phyloP scores from a whole-genome alignment of 768 basidiomycete genomes.

The Butyriboletus loyo region DNA sequence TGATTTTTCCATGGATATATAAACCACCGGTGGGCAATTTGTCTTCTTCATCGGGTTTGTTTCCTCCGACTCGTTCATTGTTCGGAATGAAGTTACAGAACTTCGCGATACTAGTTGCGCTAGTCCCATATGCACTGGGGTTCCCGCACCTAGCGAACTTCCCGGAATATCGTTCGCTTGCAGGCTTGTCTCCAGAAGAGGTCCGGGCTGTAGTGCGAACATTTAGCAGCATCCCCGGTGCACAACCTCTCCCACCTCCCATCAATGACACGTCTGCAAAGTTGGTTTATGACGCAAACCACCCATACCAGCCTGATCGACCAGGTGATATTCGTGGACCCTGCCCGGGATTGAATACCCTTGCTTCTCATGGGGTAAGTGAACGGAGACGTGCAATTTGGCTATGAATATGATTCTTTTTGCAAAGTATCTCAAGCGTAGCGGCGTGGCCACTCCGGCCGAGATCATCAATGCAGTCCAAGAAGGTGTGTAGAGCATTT shows the following conservation, averaged over 20 bases:
- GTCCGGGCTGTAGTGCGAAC: no score
- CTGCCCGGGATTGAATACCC: conserved; percentile 24
- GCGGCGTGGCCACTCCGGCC: conserved; percentile 19
- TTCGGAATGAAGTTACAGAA: no score
- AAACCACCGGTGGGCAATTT: background rate
- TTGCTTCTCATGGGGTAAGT: conserved; percentile 26
- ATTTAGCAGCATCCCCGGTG: no score
- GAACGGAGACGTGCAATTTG: background rate
- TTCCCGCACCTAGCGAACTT: no score
- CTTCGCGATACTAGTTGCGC: no score
- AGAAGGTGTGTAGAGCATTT: conserved; percentile 9
- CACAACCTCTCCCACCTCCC: conserved; percentile 21
- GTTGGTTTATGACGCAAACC: conserved; percentile 15
- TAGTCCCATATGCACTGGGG: no score
- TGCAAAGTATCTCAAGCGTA: conserved; percentile 18
- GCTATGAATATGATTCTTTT: background rate
- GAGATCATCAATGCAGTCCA: conserved; percentile 27
- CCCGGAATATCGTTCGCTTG: no score
- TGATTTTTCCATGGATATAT: background rate
- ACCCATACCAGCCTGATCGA: conserved; percentile 12
- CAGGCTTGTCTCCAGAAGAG: no score
- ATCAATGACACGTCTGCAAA: conserved; percentile 25
- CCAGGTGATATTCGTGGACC: conserved; percentile 27
- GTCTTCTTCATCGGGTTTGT: background rate
- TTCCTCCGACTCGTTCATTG: no score